Conservation (phyloP, 2,329 filamentous ascomycete species). For the Scedosporium aurantiacum region DNA sequence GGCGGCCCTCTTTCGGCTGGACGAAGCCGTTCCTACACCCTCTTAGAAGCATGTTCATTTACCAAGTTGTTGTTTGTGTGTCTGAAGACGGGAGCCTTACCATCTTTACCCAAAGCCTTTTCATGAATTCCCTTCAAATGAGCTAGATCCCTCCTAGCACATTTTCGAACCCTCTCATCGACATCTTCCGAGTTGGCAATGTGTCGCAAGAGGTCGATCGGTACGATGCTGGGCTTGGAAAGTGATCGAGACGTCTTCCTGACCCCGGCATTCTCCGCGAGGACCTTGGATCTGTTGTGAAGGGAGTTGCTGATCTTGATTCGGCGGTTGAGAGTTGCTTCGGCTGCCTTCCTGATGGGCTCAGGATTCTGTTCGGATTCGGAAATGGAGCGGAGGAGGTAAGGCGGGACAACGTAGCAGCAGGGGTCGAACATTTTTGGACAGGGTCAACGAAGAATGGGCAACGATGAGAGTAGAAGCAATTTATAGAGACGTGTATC, state of each 20-base stretch:
- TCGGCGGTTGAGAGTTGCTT: conserved; percentile 21
- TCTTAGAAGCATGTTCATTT: background rate
- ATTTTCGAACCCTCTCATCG: conserved; percentile 24
- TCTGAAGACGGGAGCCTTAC: background rate
- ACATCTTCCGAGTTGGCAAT: conserved; percentile 25
- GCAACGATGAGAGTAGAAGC: too few relatives aligned
- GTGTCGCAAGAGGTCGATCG: conserved; percentile 25
- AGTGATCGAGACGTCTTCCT: background rate
- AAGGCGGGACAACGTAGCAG: conserved; percentile 34
- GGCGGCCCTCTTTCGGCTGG: conserved; percentile 11
- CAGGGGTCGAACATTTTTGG: conserved; percentile 8
- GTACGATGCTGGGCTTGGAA: conserved; percentile 22
- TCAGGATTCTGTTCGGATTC: conserved; percentile 26
- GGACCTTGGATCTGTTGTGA: conserved; percentile 22
- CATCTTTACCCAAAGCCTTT: conserved; percentile 8
- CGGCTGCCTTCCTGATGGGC: conserved; percentile 24
- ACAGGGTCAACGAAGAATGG: too few relatives aligned
- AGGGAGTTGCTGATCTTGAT: conserved; percentile 20
- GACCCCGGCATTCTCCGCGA: conserved; percentile 10
- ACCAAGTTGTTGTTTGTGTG: background rate
- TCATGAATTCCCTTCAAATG: conserved; percentile 24
- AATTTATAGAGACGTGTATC: too few relatives aligned
- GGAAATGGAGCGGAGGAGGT: conserved; percentile 32
- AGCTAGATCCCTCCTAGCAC: conserved; percentile 26
- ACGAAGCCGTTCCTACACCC: conserved; percentile 7